Conservation (phyloP, 176 grass and related monocot genomes). For the Bothriochloa decipiens region DNA sequence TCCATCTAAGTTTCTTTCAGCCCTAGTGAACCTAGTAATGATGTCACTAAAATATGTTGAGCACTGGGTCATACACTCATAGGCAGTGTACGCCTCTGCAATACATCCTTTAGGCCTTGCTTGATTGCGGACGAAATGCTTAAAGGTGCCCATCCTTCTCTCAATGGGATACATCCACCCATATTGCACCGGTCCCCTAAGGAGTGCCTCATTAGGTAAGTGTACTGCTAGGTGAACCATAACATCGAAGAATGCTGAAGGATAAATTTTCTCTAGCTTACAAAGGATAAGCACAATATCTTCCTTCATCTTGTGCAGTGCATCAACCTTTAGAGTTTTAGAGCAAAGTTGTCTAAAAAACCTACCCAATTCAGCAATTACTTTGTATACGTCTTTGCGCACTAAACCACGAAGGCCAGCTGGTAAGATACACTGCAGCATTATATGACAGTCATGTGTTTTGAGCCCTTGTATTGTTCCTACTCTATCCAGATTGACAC, state of each 20-base stretch:
- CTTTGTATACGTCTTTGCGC: background rate
- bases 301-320: background rate
- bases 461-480: background rate
- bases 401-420: background rate
- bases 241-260: constrained; percentile 13
- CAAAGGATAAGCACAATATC: background rate
- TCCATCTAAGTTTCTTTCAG: constrained; percentile 16
- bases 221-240: constrained; percentile 31
- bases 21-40: background rate
- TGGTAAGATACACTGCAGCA: background rate
- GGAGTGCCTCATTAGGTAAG: background rate
- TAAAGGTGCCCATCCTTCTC: background rate
- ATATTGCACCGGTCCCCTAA: background rate
- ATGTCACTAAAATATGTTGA: constrained; percentile 8
- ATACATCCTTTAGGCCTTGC: background rate
- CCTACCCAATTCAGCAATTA: background rate
- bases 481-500: background rate
- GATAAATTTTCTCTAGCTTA: constrained; percentile 18
- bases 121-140: background rate
- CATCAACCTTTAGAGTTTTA: background rate
- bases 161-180: background rate
- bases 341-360: background rate
- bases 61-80: constrained; percentile 3
- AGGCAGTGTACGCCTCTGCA: background rate
- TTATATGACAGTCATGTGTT: background rate